Evolutionary conservation across 2,329 filamentous ascomycete genomes (phyloP).

Genomic region (Lachnellula arida): DNA sequence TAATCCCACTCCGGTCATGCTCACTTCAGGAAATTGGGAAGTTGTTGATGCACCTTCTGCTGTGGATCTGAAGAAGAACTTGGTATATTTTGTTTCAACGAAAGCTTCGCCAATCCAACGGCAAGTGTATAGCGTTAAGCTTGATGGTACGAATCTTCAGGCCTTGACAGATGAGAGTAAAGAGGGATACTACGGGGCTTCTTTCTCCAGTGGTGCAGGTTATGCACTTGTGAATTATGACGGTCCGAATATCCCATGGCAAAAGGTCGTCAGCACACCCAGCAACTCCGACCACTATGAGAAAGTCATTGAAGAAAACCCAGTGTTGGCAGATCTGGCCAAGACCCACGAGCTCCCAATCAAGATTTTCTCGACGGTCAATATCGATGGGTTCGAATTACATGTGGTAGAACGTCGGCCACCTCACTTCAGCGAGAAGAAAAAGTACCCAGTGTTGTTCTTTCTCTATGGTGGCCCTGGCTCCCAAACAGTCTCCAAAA

Average conservation of each 20-base stretch:
- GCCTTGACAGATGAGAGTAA: conserved; percentile 68
- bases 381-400: conserved; percentile 71
- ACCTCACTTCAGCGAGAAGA: conserved; percentile 77
- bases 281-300: conserved; percentile 61
- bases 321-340: conserved; percentile 61
- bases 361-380: conserved; percentile 76
- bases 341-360: conserved; percentile 77
- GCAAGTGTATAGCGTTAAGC: conserved; percentile 83
- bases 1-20: conserved; percentile 72
- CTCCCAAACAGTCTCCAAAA: conserved; percentile 82
- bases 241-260: conserved; percentile 83
- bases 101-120: conserved; percentile 85
- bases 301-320: conserved; percentile 74
- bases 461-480: conserved; percentile 90
- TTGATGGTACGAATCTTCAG: conserved; percentile 70
- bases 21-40: conserved; percentile 90
- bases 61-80: conserved; percentile 76
- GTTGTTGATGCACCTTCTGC: conserved; percentile 81
- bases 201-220: conserved; percentile 77
- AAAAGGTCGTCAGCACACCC: conserved; percentile 82
- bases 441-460: conserved; percentile 91
- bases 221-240: conserved; percentile 81
- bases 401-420: conserved; percentile 81
- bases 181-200: conserved; percentile 75
- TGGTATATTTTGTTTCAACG: conserved; percentile 87